Evolutionary conservation across 2,329 filamentous ascomycete species (phyloP).

Genomic region (Fragosphaeria purpurea): DNA sequence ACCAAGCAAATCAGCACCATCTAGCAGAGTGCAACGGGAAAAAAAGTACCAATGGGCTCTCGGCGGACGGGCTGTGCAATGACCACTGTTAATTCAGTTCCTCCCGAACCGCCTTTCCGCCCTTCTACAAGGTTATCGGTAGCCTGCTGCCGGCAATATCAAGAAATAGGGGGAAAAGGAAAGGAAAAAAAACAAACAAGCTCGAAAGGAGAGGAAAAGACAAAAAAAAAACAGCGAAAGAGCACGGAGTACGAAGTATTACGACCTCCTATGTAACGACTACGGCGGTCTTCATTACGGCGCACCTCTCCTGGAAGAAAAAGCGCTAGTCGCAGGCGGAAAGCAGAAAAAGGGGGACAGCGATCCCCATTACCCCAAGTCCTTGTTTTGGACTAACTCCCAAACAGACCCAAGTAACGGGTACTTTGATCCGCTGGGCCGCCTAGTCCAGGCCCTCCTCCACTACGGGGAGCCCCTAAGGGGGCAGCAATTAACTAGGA

Average conservation of each 20-base stretch:
- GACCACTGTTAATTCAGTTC: no score
- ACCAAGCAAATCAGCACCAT: no score
- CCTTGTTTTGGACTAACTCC: constrained; percentile 6
- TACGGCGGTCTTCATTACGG: no score
- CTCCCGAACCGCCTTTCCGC: no score
- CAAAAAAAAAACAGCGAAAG: not conserved
- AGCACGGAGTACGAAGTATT: not conserved
- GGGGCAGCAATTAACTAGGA: no score
- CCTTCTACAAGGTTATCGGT: no score
- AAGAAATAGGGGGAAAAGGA: constrained; percentile 1
- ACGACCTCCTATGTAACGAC: not conserved
- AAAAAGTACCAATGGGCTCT: no score
- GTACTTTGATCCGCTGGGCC: constrained; percentile 8
- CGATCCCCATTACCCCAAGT: constrained; percentile 8
- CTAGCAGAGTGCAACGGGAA: no score
- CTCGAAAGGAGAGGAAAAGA: not conserved
- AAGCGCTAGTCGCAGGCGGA: not conserved
- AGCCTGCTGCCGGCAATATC: not conserved
- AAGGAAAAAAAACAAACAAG: not conserved
- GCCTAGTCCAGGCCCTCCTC: not conserved
- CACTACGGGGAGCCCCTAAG: not conserved
- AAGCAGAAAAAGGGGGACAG: constrained; percentile 2
- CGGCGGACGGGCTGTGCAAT: no score
- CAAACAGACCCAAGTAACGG: constrained; percentile 10
- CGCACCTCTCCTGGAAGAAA: not conserved